A percentile compares a stretch with the other conserved stretches of the same genome.
Evolutionary conservation across 139 green algal species (phyloP).

Genomic region (Klebsormidium nitens): DNA sequence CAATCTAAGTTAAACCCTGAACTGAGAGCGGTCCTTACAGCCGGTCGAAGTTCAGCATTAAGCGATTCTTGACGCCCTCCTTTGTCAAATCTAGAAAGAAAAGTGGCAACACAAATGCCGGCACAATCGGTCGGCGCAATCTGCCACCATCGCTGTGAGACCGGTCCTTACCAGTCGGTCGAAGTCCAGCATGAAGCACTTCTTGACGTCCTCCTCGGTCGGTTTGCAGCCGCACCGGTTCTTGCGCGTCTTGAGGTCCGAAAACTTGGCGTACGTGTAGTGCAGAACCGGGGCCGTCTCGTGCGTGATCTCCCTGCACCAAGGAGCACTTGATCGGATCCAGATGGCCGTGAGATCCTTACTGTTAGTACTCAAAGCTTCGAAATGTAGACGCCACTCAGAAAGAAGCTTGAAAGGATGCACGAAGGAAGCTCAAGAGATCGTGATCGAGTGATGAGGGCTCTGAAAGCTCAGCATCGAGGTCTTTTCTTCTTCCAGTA

Average conservation of each 20-base stretch:
- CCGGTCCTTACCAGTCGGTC: slow-evolving; percentile 48
- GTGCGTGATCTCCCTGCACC: slow-evolving; percentile 58
- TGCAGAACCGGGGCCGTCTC: slow-evolving; percentile 69
- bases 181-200: slow-evolving; percentile 83
- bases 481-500: no score
- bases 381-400: no score
- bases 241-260: slow-evolving; percentile 45
- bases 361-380: no score
- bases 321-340: no score
- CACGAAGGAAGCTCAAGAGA: no score
- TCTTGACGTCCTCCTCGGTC: slow-evolving; percentile 70
- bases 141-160: not conserved
- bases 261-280: slow-evolving; percentile 54
- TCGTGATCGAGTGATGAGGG: no score
- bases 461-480: no score
- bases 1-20: not conserved
- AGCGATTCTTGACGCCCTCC: not conserved
- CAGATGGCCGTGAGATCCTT: no score
- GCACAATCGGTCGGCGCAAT: slow-evolving; percentile 18
- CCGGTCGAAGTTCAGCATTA: slow-evolving; percentile 3
- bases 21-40: not conserved
- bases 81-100: slow-evolving; percentile 4
- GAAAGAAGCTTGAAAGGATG: no score
- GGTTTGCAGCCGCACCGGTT: slow-evolving; percentile 74
- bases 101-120: not conserved